Base-by-base conservation (phyloP, 108 stramenopile species). In the Epithemia pelagica region DNA sequence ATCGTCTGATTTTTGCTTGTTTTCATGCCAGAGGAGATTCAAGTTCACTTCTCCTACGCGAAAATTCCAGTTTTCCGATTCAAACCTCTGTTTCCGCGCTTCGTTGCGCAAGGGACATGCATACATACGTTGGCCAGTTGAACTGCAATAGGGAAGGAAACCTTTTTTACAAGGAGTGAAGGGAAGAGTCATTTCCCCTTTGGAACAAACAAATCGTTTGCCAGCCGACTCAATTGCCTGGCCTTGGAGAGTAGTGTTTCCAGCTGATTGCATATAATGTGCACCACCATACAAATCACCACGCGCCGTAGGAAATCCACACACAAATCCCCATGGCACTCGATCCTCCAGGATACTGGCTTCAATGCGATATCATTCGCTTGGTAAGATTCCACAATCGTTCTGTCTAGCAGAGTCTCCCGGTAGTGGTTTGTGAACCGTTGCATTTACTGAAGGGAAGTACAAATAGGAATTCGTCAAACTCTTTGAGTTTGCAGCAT, bases 221-320 rank as follows among this genome's bases (percentile, higher is more conserved):
- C 85, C 78, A 8, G 90, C 87, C 27, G 76, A 54, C 23, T 73
- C 63, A 22, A 95, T 90, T 1, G 95, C 88, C 29, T 37, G 30
- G 1, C 90, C 95, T 64, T 95, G 95, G 8, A 71, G 80, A 1
- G 92, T 92, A 65, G 80, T 65, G 10, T 72, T 70, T 0, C 88
- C 69, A 15, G 87, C 82, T 5, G 85, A 86, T 29, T 64, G 32
- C 0, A 81, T 72, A 73, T 95, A 95, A 28, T 90, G 84, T 8
- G 80, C 74, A 1, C 95, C 95, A 0, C 95, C 95, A 57, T 95
- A 95, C 67, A 93, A 76, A 60, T 95, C 95, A 15, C 94, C 67
- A 24, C 31, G 78, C 64, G 70, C 68, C 19, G 81, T 81, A 5
- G 83, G 87, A 62, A 78, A 87, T 0, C 87, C 90, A 69, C 87